Conservation (phyloP, 2,329 filamentous ascomycete species). For the Macrophomina pseudophaseolina region DNA sequence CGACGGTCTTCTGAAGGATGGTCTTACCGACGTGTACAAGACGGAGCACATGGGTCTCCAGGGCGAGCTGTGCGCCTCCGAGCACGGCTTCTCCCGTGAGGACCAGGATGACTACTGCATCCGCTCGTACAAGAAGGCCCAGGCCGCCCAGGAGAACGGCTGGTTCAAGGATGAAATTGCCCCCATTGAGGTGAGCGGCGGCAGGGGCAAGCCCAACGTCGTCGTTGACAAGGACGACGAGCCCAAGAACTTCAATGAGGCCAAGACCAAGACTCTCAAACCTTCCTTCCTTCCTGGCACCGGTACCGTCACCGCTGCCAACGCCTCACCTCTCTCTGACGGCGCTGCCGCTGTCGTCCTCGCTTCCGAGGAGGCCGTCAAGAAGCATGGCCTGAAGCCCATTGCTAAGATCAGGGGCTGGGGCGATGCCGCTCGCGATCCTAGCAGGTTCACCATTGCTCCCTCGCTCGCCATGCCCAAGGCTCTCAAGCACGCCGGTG, state of each 20-base stretch:
- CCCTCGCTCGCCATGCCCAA: constrained; percentile 95
- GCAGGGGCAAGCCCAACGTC: constrained; percentile 85
- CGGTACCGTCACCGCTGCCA: constrained; percentile 93
- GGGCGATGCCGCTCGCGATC: constrained; percentile 90
- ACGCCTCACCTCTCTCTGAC: constrained; percentile 95
- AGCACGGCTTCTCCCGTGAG: constrained; percentile 81
- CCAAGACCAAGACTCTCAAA: constrained; percentile 61
- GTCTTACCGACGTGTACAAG: constrained; percentile 91
- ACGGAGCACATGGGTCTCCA: constrained; percentile 96
- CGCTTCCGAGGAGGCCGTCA: constrained; percentile 90
- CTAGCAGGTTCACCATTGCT: constrained; percentile 94
- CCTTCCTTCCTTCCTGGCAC: constrained; percentile 80
- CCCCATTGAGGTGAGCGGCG: constrained; percentile 84
- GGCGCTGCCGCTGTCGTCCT: constrained; percentile 91
- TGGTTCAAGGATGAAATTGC: constrained; percentile 85
- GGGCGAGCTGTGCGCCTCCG: constrained; percentile 87
- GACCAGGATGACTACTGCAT: constrained; percentile 96
- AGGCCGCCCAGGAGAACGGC: constrained; percentile 80
- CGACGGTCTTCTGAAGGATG: constrained; percentile 92
- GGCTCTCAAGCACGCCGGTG: constrained; percentile 90
- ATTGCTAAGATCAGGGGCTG: constrained; percentile 96
- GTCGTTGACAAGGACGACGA: constrained; percentile 88
- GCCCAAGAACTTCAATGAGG: constrained; percentile 78
- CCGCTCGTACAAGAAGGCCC: constrained; percentile 90
- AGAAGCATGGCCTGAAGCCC: constrained; percentile 88